phyloP scores from a whole-genome alignment of 805 yeast genomes.

The Torulaspora delbrueckii region DNA sequence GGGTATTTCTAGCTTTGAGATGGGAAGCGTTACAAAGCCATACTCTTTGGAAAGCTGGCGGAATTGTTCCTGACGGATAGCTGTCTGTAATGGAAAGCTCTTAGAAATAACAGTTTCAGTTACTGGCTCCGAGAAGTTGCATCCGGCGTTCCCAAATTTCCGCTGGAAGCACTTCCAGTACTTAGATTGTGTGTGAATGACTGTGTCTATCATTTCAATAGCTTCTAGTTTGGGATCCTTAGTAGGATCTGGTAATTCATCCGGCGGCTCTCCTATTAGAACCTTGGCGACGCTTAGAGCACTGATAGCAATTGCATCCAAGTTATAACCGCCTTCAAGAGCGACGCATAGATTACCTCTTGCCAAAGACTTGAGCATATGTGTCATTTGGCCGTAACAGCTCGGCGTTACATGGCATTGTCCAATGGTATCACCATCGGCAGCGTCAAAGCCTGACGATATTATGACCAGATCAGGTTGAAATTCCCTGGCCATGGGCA shows the following conservation, averaged over 20 bases:
- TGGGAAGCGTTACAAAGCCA: slow-evolving; percentile 64
- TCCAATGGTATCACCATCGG: slow-evolving; percentile 96
- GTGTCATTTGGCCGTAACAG: slow-evolving; percentile 96
- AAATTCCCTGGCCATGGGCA: slow-evolving; percentile 86
- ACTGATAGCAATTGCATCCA: slow-evolving; percentile 83
- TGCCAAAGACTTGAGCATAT: slow-evolving; percentile 80
- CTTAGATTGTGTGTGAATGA: slow-evolving; percentile 69
- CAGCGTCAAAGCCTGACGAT: slow-evolving; percentile 97
- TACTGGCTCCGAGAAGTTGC: slow-evolving; percentile 36
- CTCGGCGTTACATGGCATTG: slow-evolving; percentile 94
- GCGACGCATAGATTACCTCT: slow-evolving; percentile 84
- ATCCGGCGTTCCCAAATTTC: slow-evolving; percentile 52
- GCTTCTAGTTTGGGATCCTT: slow-evolving; percentile 68
- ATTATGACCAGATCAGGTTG: slow-evolving; percentile 90
- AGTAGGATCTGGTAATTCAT: slow-evolving; percentile 49
- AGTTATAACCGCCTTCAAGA: slow-evolving; percentile 93
- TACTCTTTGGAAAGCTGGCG: slow-evolving; percentile 48
- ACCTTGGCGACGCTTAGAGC: slow-evolving; percentile 91
- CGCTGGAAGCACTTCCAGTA: slow-evolving; percentile 77
- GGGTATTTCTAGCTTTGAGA: slow-evolving; percentile 40
- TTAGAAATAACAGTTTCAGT: slow-evolving; percentile 34
- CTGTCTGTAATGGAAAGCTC: slow-evolving; percentile 57
- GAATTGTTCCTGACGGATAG: slow-evolving; percentile 70
- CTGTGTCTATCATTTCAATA: slow-evolving; percentile 74
- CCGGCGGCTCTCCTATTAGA: slow-evolving; percentile 93